Conservation (phyloP, 140 eudicot genomes). For the Cichorium intybus region DNA sequence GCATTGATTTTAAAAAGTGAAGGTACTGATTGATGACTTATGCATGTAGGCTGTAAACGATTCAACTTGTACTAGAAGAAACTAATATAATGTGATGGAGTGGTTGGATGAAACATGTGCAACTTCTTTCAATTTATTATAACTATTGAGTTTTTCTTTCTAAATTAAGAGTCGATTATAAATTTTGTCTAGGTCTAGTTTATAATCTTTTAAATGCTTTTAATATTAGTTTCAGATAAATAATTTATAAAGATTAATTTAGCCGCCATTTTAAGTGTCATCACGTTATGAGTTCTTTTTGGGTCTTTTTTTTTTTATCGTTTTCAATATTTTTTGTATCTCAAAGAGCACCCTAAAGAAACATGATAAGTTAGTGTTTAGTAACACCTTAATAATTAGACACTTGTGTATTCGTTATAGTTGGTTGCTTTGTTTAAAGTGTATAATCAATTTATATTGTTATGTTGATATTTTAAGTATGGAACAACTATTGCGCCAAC, state of each 20-base stretch:
- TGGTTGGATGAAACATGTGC: constrained; percentile 21
- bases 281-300: neutral
- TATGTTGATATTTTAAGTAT: no score
- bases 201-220: neutral
- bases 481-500: no score
- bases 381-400: neutral
- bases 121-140: neutral
- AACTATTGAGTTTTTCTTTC: neutral
- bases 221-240: no score
- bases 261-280: neutral
- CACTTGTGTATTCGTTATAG: neutral
- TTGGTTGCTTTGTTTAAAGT: no score
- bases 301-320: neutral
- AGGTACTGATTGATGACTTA: constrained; percentile 5
- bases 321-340: no score
- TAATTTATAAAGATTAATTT: no score
- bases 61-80: constrained; percentile 19
- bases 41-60: constrained; percentile 1
- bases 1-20: neutral
- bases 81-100: constrained; percentile 22
- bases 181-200: constrained; percentile 3
- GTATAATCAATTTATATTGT: no score
- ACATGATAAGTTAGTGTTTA: neutral
- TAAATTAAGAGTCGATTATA: neutral
- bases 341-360: no score